phyloP scores from a whole-genome alignment of 371 early-diverging fungal species.

The Apophysomyces trapeziformis region DNA sequence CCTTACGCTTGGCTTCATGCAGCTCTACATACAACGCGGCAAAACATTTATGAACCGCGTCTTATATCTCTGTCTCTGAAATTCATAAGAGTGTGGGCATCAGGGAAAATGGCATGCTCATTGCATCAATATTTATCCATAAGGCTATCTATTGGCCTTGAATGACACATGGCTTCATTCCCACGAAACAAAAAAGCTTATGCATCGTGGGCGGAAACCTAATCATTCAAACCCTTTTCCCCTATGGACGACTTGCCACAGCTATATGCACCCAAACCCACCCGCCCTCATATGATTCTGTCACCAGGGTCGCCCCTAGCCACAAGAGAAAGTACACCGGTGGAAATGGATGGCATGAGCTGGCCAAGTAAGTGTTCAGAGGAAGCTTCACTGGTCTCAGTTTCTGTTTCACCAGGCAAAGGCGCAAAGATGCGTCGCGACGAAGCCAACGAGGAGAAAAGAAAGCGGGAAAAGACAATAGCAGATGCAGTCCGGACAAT shows the following conservation, averaged over 20 bases:
- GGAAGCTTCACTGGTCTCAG: background rate
- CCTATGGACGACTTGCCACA: background rate
- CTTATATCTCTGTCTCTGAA: background rate
- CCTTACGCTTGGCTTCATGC: background rate
- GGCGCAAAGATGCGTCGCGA: slow-evolving; percentile 74
- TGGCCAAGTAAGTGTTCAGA: slow-evolving; percentile 40
- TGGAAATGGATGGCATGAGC: slow-evolving; percentile 42
- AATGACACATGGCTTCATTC: background rate
- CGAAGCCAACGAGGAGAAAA: slow-evolving; percentile 73
- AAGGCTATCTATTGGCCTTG: background rate
- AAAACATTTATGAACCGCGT: background rate
- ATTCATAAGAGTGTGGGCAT: too few relatives aligned
- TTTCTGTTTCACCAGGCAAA: slow-evolving; percentile 36
- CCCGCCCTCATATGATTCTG: slow-evolving; percentile 1
- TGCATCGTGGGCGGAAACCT: background rate
- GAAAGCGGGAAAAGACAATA: slow-evolving; percentile 70
- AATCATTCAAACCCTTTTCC: background rate
- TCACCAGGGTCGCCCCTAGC: background rate
- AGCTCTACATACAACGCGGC: background rate
- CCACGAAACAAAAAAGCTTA: slow-evolving; percentile 8
- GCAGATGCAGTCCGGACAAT: slow-evolving; percentile 85
- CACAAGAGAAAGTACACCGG: slow-evolving; percentile 27
- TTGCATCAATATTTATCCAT: slow-evolving; percentile 10
- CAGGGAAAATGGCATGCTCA: background rate
- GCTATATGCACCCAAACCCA: background rate